These are phyloP conservation scores for Geoglossum cookeanum DNA, from an alignment of 2,329 filamentous ascomycete species.

Conservation along the genomic window DNA sequence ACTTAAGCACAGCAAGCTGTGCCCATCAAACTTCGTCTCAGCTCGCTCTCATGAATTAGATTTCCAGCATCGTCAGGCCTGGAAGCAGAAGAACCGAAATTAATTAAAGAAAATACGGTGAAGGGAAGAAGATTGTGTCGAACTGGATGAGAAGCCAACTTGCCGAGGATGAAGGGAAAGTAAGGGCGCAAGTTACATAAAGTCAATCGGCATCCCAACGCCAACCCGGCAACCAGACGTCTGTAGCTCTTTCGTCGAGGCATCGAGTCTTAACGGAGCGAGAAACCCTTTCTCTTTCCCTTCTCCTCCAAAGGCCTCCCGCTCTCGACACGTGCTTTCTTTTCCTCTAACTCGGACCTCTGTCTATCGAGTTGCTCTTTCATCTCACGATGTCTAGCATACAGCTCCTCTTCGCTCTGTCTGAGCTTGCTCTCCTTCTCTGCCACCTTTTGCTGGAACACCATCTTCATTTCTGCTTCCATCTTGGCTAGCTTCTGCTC, in stretches of 20 bases:
- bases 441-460: conserved; percentile 99
- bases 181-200: neutral
- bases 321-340: conserved; percentile 89
- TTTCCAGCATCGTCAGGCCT: conserved; percentile 1
- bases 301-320: conserved; percentile 94
- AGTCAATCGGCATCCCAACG: conserved; percentile 1
- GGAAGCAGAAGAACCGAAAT: conserved; percentile 1
- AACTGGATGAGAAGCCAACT: neutral
- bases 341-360: conserved; percentile 88
- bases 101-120: conserved; percentile 1
- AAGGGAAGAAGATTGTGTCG: neutral
- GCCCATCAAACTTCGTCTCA: neutral
- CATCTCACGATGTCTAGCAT: conserved; percentile 97
- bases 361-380: conserved; percentile 97
- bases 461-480: conserved; percentile 99
- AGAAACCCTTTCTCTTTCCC: conserved; percentile 98
- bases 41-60: conserved; percentile 3
- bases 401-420: conserved; percentile 97
- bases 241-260: neutral
- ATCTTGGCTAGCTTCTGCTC: conserved; percentile 99
- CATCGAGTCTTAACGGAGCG: conserved; percentile 41
- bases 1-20: neutral
- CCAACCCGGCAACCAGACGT: neutral
- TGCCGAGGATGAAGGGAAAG: neutral
- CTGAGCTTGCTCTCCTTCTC: conserved; percentile 99